Evolutionary conservation across 176 grass and related monocot species (phyloP), one percentile per base, ranked within the genome.

Genomic region (Zoysia pacifica): DNA sequence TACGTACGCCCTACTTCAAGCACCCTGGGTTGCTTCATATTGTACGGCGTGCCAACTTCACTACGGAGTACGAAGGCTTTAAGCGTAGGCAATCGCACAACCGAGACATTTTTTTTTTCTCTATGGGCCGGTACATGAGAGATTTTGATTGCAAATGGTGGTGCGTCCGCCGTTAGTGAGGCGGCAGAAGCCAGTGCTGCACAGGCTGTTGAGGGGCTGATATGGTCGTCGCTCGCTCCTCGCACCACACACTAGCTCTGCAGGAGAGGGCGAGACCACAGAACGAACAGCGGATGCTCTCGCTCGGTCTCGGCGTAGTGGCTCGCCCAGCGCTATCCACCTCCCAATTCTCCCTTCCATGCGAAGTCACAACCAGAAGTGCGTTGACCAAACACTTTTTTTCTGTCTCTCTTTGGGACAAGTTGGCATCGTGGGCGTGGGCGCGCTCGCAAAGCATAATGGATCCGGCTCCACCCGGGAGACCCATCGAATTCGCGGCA

Each of bases 121-220:
- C 56, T 19, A 67, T 8, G 38, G 51, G n/a, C 56, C 8, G 3
- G 54, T 16, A 35, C 59, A 59, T 28, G 62, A 54, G 12, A 15
- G 10, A 47, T 52, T 68, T 85, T 89, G 67, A 89, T 77, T 73
- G 82, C 87, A 89, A 82, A 85, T 85, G 87, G 86, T 81, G 87
- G 86, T 81, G 78, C 78, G 76, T 67, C 72, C 65, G 59, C 65
- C 64, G 62, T 39, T 38, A 61, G 56, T 45, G 81, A 49, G 47
- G 19, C 77, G 16, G 77, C 71, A 66, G 70, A 65, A 55, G 7
- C 68, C 18, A 43, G 60, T 16, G 73, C 58, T 69, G 72, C 7
- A 9, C 58, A 35, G n/a, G 19, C 58, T 15, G 13, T 38, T 7
- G 12, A 46, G 48, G 67, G 69, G 28, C 28, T 28, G 28, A 28